A percentile compares a stretch with the other conserved stretches of the same genome.
phyloP scores from a whole-genome alignment of 495 filamentous ascomycete species.

The Neurospora sp. region DNA sequence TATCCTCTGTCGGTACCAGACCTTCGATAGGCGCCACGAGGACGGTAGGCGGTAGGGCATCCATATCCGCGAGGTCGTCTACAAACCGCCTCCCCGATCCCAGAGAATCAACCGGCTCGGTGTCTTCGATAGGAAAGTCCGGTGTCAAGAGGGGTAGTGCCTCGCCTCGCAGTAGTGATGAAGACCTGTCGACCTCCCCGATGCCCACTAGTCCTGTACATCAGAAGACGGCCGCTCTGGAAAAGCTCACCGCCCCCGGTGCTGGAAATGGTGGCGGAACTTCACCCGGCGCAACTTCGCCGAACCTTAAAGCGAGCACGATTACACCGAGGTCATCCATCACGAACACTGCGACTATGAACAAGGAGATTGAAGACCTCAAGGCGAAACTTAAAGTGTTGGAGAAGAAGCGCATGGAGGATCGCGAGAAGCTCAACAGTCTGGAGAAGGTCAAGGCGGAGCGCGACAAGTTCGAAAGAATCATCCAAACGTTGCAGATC shows the following conservation, averaged over 20 bases:
- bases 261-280: conserved; percentile 3
- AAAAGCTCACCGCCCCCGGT: conserved; percentile 31
- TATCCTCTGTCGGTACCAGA: conserved; percentile 20
- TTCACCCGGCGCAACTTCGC: conserved; percentile 15
- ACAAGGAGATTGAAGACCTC: conserved; percentile 66
- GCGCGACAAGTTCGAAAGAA: conserved; percentile 73
- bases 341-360: conserved; percentile 33
- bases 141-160: conserved; percentile 22
- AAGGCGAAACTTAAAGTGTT: conserved; percentile 68
- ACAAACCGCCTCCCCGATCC: conserved; percentile 20
- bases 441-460: conserved; percentile 71
- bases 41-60: conserved; percentile 24
- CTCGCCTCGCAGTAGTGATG: conserved; percentile 27
- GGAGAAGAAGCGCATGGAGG: conserved; percentile 74
- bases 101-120: conserved; percentile 33
- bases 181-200: conserved; percentile 31
- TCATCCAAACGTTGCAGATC: conserved; percentile 83
- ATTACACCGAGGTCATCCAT: conserved; percentile 8
- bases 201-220: conserved; percentile 38
- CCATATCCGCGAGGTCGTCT: conserved; percentile 22
- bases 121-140: conserved; percentile 26
- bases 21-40: conserved; percentile 20
- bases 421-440: conserved; percentile 75
- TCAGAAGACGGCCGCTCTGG: conserved; percentile 32
- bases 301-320: conserved; percentile 19